Evolutionary conservation across 2,329 filamentous ascomycete genomes (phyloP).

Genomic region (Aspergillus sclerotialis): DNA sequence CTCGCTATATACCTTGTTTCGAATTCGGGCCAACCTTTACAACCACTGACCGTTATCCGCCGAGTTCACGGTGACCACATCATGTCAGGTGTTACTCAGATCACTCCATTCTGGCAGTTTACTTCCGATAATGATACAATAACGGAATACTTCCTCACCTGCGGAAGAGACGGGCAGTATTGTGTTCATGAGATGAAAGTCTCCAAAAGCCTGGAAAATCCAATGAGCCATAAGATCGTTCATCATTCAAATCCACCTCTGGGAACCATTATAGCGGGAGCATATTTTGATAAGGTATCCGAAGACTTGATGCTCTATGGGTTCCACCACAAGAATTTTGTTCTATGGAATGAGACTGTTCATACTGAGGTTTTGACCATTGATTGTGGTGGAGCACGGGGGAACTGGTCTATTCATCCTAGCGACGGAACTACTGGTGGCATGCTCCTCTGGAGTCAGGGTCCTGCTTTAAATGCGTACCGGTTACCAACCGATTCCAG

Average conservation of each 20-base stretch:
- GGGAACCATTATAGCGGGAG: slow-evolving; percentile 68
- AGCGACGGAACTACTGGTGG: slow-evolving; percentile 24
- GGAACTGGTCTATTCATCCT: slow-evolving; percentile 59
- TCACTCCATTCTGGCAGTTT: slow-evolving; percentile 31
- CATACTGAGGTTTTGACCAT: slow-evolving; percentile 64
- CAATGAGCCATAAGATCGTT: slow-evolving; percentile 41
- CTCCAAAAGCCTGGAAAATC: slow-evolving; percentile 17
- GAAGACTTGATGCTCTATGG: slow-evolving; percentile 66
- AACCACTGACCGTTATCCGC: slow-evolving; percentile 17
- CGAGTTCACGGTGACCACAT: slow-evolving; percentile 51
- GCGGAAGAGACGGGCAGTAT: slow-evolving; percentile 70
- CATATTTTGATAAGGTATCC: slow-evolving; percentile 49
- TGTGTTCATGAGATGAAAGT: slow-evolving; percentile 50
- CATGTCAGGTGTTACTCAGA: slow-evolving; percentile 50
- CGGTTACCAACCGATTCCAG: slow-evolving; percentile 36
- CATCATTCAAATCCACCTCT: slow-evolving; percentile 66
- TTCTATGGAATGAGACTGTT: slow-evolving; percentile 70
- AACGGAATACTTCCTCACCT: slow-evolving; percentile 53
- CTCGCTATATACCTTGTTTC: slow-evolving; percentile 42
- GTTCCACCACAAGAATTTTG: slow-evolving; percentile 71
- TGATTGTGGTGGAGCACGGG: slow-evolving; percentile 78
- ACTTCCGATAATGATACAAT: slow-evolving; percentile 8
- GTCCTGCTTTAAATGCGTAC: slow-evolving; percentile 46
- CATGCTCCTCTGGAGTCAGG: slow-evolving; percentile 69
- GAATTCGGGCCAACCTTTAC: slow-evolving; percentile 8